phyloP scores from a whole-genome alignment of 2,329 filamentous ascomycete species.

The Pseudogymnoascus sp. region DNA sequence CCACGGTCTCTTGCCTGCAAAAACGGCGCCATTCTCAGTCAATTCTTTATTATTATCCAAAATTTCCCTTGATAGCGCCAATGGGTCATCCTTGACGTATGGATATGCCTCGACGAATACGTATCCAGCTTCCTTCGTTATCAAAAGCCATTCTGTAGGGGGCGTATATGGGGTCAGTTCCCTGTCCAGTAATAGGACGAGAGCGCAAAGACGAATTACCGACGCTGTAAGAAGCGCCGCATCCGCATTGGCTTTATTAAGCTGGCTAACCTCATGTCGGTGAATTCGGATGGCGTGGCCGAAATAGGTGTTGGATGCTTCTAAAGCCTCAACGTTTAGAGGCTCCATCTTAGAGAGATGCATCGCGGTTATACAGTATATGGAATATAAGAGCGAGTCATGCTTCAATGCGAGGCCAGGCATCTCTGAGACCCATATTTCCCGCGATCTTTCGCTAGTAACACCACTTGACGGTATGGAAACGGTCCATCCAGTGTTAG shows the following conservation, averaged over 20 bases:
- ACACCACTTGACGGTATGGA: not conserved
- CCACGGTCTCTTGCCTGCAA: conserved; percentile 13
- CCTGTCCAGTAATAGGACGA: conserved; percentile 16
- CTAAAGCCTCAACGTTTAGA: conserved; percentile 11
- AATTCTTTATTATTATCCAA: conserved; percentile 11
- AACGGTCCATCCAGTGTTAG: conserved; percentile 14
- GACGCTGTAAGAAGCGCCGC: conserved; percentile 16
- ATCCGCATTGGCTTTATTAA: conserved; percentile 16
- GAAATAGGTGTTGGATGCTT: conserved; percentile 16
- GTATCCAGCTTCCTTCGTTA: conserved; percentile 10
- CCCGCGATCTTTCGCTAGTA: not conserved
- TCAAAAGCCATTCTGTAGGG: conserved; percentile 17
- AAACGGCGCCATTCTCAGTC: conserved; percentile 3
- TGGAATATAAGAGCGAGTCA: conserved; percentile 16
- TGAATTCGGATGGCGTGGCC: conserved; percentile 15
- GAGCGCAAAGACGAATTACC: conserved; percentile 14
- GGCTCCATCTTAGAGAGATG: conserved; percentile 16
- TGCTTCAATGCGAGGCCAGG: conserved; percentile 16
- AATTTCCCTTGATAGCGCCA: conserved; percentile 12
- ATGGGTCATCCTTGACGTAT: conserved; percentile 11
- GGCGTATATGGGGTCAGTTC: conserved; percentile 14
- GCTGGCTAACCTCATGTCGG: conserved; percentile 12
- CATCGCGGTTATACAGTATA: conserved; percentile 17
- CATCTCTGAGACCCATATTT: conserved; percentile 9
- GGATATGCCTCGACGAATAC: conserved; percentile 15